These are phyloP conservation scores for Candida suzukii DNA, from an alignment of 805 yeast genomes.

Conservation along the genomic window DNA sequence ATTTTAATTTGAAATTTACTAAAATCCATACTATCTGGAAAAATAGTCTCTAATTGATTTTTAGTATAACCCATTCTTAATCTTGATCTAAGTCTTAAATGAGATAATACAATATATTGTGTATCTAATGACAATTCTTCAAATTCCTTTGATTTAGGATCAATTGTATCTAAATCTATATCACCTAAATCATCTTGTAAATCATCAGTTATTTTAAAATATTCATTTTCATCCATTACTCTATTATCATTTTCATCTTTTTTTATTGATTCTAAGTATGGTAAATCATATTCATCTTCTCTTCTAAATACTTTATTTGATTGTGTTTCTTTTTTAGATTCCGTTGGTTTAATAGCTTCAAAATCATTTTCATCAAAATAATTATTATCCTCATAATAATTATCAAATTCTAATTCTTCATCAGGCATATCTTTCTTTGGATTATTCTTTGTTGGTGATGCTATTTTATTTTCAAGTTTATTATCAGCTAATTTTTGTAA, in stretches of 20 bases:
- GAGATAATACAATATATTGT: conserved; percentile 82
- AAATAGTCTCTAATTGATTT: conserved; percentile 75
- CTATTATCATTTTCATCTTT: conserved; percentile 59
- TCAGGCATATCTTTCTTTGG: conserved; percentile 9
- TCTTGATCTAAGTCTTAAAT: conserved; percentile 75
- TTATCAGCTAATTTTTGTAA: conserved; percentile 49
- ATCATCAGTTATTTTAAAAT: conserved; percentile 50
- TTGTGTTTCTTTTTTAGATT: not conserved
- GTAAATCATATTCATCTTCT: conserved; percentile 83
- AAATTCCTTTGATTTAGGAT: conserved; percentile 79
- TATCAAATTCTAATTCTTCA: conserved; percentile 23
- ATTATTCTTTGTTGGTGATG: conserved; percentile 3
- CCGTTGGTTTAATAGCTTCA: conserved; percentile 1
- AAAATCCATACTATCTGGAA: conserved; percentile 83
- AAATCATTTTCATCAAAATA: conserved; percentile 10
- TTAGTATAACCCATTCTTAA: conserved; percentile 92
- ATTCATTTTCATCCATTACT: conserved; percentile 66
- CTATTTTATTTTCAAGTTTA: conserved; percentile 2
- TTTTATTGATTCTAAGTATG: conserved; percentile 48
- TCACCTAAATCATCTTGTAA: conserved; percentile 59
- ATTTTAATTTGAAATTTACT: conserved; percentile 89
- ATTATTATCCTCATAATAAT: conserved; percentile 30
- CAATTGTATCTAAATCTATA: conserved; percentile 63
- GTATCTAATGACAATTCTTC: conserved; percentile 70
- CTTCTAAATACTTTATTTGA: conserved; percentile 33